Evolutionary conservation across 257 asterid genomes (phyloP).

Genomic region (Nicotiana knightiana): DNA sequence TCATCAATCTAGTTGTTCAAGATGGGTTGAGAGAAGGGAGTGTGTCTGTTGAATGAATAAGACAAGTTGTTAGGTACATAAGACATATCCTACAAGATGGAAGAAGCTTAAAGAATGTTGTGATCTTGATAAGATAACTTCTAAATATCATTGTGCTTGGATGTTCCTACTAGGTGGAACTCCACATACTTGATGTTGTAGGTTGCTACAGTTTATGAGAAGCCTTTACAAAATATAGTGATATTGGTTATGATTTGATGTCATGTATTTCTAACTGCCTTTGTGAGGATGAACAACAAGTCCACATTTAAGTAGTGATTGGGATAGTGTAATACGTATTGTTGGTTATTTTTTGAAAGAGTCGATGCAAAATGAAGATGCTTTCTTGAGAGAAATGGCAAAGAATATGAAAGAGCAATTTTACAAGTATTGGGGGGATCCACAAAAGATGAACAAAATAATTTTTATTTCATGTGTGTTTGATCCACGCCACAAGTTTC

Average conservation of each 20-base stretch:
- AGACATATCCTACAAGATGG: background rate
- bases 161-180: slow-evolving; percentile 8
- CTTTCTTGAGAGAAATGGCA: background rate
- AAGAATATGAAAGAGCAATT: background rate
- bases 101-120: background rate
- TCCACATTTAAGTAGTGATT: background rate
- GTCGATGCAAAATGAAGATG: background rate
- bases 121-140: background rate
- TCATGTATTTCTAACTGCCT: too few species aligned
- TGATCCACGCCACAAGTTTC: background rate
- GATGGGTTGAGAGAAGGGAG: slow-evolving; percentile 4
- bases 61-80: background rate
- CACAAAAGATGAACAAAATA: background rate
- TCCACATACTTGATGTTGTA: slow-evolving; percentile 12
- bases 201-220: background rate
- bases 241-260: background rate
- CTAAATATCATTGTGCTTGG: background rate
- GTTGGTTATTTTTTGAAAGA: background rate
- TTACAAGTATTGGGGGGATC: slow-evolving; percentile 8
- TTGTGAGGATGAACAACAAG: background rate
- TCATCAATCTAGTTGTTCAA: slow-evolving; percentile 7
- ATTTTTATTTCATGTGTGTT: background rate
- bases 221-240: background rate
- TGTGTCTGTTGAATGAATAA: background rate
- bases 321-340: background rate